These are phyloP conservation scores for Mycena belliarum DNA, from an alignment of 768 basidiomycete genomes.

Conservation along the genomic window DNA sequence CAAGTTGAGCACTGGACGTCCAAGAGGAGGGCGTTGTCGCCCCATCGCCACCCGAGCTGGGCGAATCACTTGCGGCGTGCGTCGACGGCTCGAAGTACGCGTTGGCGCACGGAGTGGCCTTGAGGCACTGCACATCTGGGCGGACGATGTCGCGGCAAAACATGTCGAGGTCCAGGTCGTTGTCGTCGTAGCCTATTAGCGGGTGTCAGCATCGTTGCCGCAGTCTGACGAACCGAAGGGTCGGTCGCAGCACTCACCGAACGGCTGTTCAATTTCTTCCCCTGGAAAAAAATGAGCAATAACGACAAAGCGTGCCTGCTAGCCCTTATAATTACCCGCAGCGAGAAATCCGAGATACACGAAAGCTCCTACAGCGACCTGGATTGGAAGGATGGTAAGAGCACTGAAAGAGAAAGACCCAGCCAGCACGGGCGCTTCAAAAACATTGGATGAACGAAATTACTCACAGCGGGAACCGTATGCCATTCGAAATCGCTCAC, in stretches of 20 bases:
- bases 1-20: neutral
- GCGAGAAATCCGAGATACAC: slow-evolving; percentile 76
- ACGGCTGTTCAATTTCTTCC: slow-evolving; percentile 70
- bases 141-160: slow-evolving; percentile 62
- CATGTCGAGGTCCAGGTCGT: slow-evolving; percentile 68
- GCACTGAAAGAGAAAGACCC: too few relatives aligned
- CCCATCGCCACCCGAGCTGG: neutral
- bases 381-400: too few relatives aligned
- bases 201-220: neutral
- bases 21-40: neutral
- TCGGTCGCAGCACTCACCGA: slow-evolving; percentile 56
- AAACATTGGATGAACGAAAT: neutral
- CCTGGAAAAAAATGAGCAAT: too few relatives aligned
- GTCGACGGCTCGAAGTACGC: slow-evolving; percentile 28
- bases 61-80: neutral
- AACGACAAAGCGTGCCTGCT: too few relatives aligned
- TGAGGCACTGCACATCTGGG: slow-evolving; percentile 54
- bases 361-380: slow-evolving; percentile 61
- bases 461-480: slow-evolving; percentile 53
- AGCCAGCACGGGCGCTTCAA: too few relatives aligned
- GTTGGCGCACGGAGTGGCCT: slow-evolving; percentile 49
- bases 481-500: slow-evolving; percentile 62
- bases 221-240: too few relatives aligned
- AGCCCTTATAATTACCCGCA: too few relatives aligned
- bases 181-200: slow-evolving; percentile 62